A percentile compares a stretch with the other conserved stretches of the same genome.
These are phyloP conservation scores for Leccinum variicolor DNA, from an alignment of 768 basidiomycete species.

Conservation along the genomic window DNA sequence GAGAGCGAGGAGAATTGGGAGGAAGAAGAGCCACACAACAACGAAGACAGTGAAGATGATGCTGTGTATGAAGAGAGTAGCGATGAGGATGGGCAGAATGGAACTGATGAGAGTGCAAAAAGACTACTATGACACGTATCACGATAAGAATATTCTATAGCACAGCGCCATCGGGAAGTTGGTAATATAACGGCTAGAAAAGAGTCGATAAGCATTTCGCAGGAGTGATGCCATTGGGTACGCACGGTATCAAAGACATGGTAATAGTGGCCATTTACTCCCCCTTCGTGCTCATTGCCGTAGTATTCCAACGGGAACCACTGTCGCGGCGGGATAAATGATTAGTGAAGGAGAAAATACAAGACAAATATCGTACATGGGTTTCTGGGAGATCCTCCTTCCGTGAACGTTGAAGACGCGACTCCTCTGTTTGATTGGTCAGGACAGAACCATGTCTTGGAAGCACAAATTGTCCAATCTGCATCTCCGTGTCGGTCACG, in stretches of 20 bases:
- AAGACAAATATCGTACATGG: slow-evolving; percentile 45
- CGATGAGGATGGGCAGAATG: slow-evolving; percentile 17
- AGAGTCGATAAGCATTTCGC: not conserved
- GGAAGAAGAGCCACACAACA: slow-evolving; percentile 24
- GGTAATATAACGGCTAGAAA: slow-evolving; percentile 51
- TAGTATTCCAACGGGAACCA: slow-evolving; percentile 80
- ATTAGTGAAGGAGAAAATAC: not conserved
- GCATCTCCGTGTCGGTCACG: slow-evolving; percentile 89
- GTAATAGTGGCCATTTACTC: slow-evolving; percentile 69
- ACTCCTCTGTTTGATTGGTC: slow-evolving; percentile 54
- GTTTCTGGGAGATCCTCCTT: slow-evolving; percentile 65
- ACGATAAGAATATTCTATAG: slow-evolving; percentile 25
- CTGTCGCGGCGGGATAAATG: slow-evolving; percentile 32
- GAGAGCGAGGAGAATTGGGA: slow-evolving; percentile 33
- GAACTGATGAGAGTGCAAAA: slow-evolving; percentile 15
- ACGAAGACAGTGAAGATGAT: slow-evolving; percentile 30
- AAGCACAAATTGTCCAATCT: slow-evolving; percentile 81
- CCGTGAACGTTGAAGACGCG: slow-evolving; percentile 62
- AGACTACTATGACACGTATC: slow-evolving; percentile 9
- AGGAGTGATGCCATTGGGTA: not conserved
- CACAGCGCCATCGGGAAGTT: slow-evolving; percentile 42
- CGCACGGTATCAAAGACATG: slow-evolving; percentile 74
- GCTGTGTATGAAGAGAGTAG: slow-evolving; percentile 17
- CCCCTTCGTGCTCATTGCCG: slow-evolving; percentile 48
- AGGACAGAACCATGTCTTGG: slow-evolving; percentile 55